phyloP scores from a whole-genome alignment of 75 land plant genomes.

The Picea sitchensis region DNA sequence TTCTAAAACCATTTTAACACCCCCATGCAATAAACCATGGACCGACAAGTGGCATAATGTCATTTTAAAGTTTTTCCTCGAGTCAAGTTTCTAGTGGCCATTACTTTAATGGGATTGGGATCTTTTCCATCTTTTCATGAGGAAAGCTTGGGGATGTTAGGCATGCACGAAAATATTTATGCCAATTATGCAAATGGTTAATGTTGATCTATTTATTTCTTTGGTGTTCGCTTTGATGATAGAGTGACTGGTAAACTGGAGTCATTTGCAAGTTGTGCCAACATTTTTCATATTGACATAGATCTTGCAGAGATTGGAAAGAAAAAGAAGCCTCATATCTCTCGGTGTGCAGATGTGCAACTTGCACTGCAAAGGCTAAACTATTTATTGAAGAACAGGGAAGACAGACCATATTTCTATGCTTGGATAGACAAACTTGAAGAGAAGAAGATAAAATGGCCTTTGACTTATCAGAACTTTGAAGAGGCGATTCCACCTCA shows the following conservation, averaged over 20 bases:
- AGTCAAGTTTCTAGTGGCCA: slow-evolving; percentile 55
- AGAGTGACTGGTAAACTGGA: slow-evolving; percentile 98
- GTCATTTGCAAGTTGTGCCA: slow-evolving; percentile 87
- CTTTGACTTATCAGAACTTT: slow-evolving; percentile 60
- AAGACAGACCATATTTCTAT: slow-evolving; percentile 44
- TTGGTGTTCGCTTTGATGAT: slow-evolving; percentile 95
- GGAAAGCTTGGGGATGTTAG: slow-evolving; percentile 72
- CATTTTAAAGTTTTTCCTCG: too few species aligned
- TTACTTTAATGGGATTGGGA: slow-evolving; percentile 92
- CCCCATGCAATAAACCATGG: too few species aligned
- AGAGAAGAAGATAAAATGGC: slow-evolving; percentile 68
- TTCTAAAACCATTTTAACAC: too few species aligned
- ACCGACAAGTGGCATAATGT: too few species aligned
- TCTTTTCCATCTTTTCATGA: slow-evolving; percentile 46
- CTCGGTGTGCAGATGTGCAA: slow-evolving; percentile 78
- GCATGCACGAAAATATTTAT: slow-evolving; percentile 95
- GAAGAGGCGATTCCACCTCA: slow-evolving; percentile 84
- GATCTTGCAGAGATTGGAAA: slow-evolving; percentile 97
- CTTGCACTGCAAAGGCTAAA: slow-evolving; percentile 68
- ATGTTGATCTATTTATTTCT: slow-evolving; percentile 75
- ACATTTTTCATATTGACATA: slow-evolving; percentile 94
- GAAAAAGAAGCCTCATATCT: slow-evolving; percentile 93
- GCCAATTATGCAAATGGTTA: slow-evolving; percentile 87
- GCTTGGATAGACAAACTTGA: slow-evolving; percentile 70
- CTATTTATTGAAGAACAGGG: slow-evolving; percentile 29